These are phyloP conservation scores for Russula olivacea DNA, from an alignment of 768 basidiomycete species.

Conservation along the genomic window DNA sequence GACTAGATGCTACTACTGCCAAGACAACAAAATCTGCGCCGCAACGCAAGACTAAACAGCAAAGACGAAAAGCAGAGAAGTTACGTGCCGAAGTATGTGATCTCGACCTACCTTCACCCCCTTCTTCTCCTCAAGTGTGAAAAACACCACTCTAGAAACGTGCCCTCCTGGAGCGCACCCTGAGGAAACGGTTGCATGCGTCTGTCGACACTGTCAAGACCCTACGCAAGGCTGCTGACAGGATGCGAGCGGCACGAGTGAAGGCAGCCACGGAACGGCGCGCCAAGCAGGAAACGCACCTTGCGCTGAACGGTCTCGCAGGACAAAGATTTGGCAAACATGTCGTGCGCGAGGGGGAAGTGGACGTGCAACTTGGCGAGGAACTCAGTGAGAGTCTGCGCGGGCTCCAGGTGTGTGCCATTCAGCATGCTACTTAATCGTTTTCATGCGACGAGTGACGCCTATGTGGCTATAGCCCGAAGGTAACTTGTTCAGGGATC, in stretches of 20 bases:
- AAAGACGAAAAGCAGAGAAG: constrained; percentile 61
- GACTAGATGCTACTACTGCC: constrained; percentile 25
- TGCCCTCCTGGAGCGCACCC: constrained; percentile 50
- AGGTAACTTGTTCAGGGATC: constrained; percentile 88
- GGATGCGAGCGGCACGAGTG: constrained; percentile 36
- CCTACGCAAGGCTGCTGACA: constrained; percentile 42
- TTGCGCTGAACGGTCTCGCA: constrained; percentile 54
- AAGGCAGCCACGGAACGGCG: constrained; percentile 38
- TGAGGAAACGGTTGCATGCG: constrained; percentile 55
- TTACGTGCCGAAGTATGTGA: constrained; percentile 54
- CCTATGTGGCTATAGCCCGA: constrained; percentile 54
- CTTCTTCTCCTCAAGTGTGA: background rate
- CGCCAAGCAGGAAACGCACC: constrained; percentile 41
- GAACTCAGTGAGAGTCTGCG: constrained; percentile 82
- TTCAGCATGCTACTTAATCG: background rate
- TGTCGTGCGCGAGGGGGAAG: constrained; percentile 55
- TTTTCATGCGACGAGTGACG: background rate
- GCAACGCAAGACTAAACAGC: constrained; percentile 54
- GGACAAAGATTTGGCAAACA: constrained; percentile 80
- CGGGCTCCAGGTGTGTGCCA: constrained; percentile 62
- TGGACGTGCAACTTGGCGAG: constrained; percentile 88
- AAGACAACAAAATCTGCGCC: constrained; percentile 37
- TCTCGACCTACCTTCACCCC: background rate
- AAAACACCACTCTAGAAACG: constrained; percentile 50
- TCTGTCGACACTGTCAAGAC: constrained; percentile 52